Evolutionary conservation across 2,329 filamentous ascomycete species (phyloP).

Genomic region (Karstenula rhodostoma): DNA sequence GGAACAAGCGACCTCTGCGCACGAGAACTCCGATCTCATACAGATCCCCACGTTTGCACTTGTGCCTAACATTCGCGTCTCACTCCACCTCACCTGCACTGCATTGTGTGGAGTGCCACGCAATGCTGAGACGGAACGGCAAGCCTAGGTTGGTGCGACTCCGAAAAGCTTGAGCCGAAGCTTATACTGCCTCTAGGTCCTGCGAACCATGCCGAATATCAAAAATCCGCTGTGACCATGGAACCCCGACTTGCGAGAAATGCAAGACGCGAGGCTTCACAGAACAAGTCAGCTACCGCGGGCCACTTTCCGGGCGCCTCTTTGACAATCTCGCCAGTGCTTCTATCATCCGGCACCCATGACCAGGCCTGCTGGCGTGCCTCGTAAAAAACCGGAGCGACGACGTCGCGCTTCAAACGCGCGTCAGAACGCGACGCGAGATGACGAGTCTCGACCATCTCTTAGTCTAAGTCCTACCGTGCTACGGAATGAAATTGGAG

Average conservation of each 20-base stretch:
- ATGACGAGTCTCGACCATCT: constrained; percentile 30
- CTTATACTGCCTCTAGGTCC: constrained; percentile 34
- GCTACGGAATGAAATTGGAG: constrained; percentile 35
- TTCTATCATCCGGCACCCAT: constrained; percentile 49
- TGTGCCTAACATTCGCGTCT: neutral
- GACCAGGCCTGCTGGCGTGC: constrained; percentile 47
- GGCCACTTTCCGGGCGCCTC: neutral
- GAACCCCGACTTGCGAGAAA: constrained; percentile 44
- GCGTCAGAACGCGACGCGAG: constrained; percentile 24
- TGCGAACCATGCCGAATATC: constrained; percentile 49
- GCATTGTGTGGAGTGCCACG: constrained; percentile 7
- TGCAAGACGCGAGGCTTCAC: constrained; percentile 42
- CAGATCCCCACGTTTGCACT: constrained; percentile 3
- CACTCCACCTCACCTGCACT: neutral
- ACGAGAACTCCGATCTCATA: constrained; percentile 13
- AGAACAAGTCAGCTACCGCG: constrained; percentile 38
- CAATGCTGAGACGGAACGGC: constrained; percentile 47
- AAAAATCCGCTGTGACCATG: constrained; percentile 47
- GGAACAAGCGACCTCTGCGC: constrained; percentile 14
- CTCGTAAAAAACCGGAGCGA: constrained; percentile 45
- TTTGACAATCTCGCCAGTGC: constrained; percentile 33
- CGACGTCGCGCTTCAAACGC: constrained; percentile 35
- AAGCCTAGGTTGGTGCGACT: constrained; percentile 41
- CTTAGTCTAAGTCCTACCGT: constrained; percentile 39
- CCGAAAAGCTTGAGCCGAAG: constrained; percentile 6